Evolutionary conservation across 805 yeast species (phyloP).

Genomic region (Lipomyces yamanashiensis): DNA sequence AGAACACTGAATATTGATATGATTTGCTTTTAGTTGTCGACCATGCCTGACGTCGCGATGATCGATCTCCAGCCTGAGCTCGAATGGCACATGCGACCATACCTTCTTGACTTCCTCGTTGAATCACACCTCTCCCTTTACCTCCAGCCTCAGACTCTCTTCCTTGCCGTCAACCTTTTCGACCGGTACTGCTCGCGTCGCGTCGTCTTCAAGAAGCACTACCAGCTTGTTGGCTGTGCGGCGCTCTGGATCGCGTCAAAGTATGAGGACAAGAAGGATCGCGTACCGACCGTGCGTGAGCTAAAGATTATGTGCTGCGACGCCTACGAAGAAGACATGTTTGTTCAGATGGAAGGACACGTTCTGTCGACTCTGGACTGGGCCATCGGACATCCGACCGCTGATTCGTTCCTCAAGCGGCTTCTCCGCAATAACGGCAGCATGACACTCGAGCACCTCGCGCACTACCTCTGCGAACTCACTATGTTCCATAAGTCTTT

Average conservation of each 20-base stretch:
- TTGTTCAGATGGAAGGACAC: slow-evolving; percentile 78
- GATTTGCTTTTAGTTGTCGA: slow-evolving; percentile 6
- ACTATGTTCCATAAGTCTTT: slow-evolving; percentile 44
- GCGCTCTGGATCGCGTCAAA: slow-evolving; percentile 93
- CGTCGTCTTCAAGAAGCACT: slow-evolving; percentile 81
- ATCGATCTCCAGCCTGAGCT: slow-evolving; percentile 89
- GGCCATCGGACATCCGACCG: slow-evolving; percentile 69
- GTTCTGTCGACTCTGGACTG: slow-evolving; percentile 72
- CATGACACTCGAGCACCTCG: slow-evolving; percentile 38
- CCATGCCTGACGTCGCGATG: slow-evolving; percentile 59
- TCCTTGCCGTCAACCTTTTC: slow-evolving; percentile 71
- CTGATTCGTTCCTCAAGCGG: slow-evolving; percentile 51
- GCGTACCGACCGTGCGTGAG: slow-evolving; percentile 75
- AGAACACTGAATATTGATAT: no score
- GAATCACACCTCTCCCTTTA: slow-evolving; percentile 64
- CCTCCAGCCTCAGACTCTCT: slow-evolving; percentile 70
- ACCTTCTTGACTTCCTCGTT: slow-evolving; percentile 76
- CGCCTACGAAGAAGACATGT: slow-evolving; percentile 63
- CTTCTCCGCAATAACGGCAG: slow-evolving; percentile 19
- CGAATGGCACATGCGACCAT: slow-evolving; percentile 70
- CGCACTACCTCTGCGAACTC: slow-evolving; percentile 47
- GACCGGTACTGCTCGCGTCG: slow-evolving; percentile 92
- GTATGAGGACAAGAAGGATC: slow-evolving; percentile 71
- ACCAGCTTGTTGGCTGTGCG: slow-evolving; percentile 87
- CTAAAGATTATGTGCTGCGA: slow-evolving; percentile 73